phyloP scores from a whole-genome alignment of 2,329 filamentous ascomycete species.

The Penicillium sp. region DNA sequence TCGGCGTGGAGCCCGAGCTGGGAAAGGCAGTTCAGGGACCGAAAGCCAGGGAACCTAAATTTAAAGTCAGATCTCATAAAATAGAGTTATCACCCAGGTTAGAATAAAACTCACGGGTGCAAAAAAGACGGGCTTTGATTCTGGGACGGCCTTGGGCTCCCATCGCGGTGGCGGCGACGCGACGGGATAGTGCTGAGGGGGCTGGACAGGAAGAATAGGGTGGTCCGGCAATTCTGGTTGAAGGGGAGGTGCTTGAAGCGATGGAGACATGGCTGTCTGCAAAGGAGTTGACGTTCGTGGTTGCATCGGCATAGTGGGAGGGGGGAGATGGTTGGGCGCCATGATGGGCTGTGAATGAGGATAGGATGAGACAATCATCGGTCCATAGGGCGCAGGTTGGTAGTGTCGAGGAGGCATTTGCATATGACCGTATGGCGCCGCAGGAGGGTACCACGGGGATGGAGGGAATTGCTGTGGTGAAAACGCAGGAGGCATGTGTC shows the following conservation, averaged over 20 bases:
- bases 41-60: slow-evolving; percentile 60
- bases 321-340: slow-evolving; percentile 37
- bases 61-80: slow-evolving; percentile 10
- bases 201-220: slow-evolving; percentile 22
- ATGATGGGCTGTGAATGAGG: slow-evolving; percentile 43
- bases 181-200: slow-evolving; percentile 32
- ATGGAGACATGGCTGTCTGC: slow-evolving; percentile 37
- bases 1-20: slow-evolving; percentile 49
- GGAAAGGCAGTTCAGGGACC: slow-evolving; percentile 54
- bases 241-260: slow-evolving; percentile 26
- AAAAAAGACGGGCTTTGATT: slow-evolving; percentile 43
- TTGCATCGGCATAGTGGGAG: slow-evolving; percentile 37
- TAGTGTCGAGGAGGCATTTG: slow-evolving; percentile 42
- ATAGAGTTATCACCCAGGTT: not conserved
- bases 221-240: slow-evolving; percentile 33
- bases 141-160: slow-evolving; percentile 23
- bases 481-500: slow-evolving; percentile 47
- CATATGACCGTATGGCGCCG: slow-evolving; percentile 34
- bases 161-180: slow-evolving; percentile 32
- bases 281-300: slow-evolving; percentile 38
- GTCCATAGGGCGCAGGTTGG: slow-evolving; percentile 37
- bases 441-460: slow-evolving; percentile 47
- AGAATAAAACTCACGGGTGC: slow-evolving; percentile 43
- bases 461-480: slow-evolving; percentile 46
- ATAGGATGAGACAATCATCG: slow-evolving; percentile 46